Conservation (phyloP, 805 yeast species). For the Kazachstania martiniae region DNA sequence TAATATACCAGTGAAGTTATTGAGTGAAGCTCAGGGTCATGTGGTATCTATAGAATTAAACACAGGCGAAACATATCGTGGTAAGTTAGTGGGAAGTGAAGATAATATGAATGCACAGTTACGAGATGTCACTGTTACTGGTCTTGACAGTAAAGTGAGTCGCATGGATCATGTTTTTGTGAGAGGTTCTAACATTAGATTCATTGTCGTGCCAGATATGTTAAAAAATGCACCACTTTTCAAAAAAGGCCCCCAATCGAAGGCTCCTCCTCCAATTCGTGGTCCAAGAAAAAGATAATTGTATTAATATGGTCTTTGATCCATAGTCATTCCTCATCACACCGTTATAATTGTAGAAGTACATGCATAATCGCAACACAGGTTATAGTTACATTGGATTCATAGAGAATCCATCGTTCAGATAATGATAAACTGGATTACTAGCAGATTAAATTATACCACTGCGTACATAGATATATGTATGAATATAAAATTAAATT, state of each 20-base stretch:
- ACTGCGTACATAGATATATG: too few species aligned
- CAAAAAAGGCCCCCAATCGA: slow-evolving; percentile 40
- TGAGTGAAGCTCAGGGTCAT: slow-evolving; percentile 88
- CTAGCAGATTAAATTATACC: too few species aligned
- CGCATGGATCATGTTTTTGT: slow-evolving; percentile 79
- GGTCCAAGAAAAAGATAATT: slow-evolving; percentile 38
- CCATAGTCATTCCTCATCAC: too few species aligned
- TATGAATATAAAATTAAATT: too few species aligned
- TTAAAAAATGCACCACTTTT: slow-evolving; percentile 84
- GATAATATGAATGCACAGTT: slow-evolving; percentile 92
- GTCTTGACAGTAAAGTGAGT: slow-evolving; percentile 59
- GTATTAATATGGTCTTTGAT: too few species aligned
- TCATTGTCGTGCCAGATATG: slow-evolving; percentile 81
- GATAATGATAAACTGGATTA: too few species aligned
- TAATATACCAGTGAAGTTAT: slow-evolving; percentile 65
- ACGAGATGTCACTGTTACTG: slow-evolving; percentile 70
- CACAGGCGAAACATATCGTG: slow-evolving; percentile 81
- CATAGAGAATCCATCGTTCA: too few species aligned
- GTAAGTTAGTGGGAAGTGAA: slow-evolving; percentile 76
- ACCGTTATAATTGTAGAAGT: too few species aligned
- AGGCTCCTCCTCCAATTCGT: slow-evolving; percentile 63
- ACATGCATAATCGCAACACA: too few species aligned
- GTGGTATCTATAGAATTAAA: slow-evolving; percentile 69
- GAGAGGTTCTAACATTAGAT: slow-evolving; percentile 82
- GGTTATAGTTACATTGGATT: too few species aligned